Evolutionary conservation across 805 yeast genomes (phyloP).

Genomic region (Phaffomyces opuntiae): DNA sequence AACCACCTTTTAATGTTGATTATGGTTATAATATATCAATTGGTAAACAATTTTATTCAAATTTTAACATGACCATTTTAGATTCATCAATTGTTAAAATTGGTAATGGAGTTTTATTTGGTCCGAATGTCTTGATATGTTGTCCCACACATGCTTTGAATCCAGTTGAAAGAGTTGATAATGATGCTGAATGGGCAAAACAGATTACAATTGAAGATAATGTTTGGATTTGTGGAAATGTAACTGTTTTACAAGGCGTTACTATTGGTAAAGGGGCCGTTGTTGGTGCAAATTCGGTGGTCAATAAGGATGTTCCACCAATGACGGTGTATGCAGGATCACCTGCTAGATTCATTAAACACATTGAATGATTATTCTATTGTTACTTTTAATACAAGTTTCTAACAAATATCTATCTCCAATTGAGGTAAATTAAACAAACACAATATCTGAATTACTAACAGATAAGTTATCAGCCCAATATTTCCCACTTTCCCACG

Average conservation of each 20-base stretch:
- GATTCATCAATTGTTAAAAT: slow-evolving; percentile 55
- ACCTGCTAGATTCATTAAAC: neutral
- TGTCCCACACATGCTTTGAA: neutral
- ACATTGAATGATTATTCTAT: neutral
- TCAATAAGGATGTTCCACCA: neutral
- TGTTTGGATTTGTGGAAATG: neutral
- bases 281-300: neutral
- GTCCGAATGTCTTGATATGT: neutral
- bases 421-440: slow-evolving; percentile 22
- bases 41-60: slow-evolving; percentile 53
- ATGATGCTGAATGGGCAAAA: slow-evolving; percentile 1
- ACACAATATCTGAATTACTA: slow-evolving; percentile 39
- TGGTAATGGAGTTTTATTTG: slow-evolving; percentile 48
- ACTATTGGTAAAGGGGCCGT: neutral
- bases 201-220: neutral
- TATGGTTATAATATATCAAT: slow-evolving; percentile 55
- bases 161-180: neutral
- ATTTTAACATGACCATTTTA: slow-evolving; percentile 44
- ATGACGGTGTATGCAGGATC: neutral
- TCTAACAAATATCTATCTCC: too few species aligned
- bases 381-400: too few species aligned
- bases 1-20: slow-evolving; percentile 51
- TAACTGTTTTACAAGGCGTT: neutral
- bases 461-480: slow-evolving; percentile 44
- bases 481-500: slow-evolving; percentile 47